Percentiles rank a stretch among this genome's conserved stretches.
phyloP scores from a whole-genome alignment of 2,329 filamentous ascomycete genomes.

The Lasiodiplodia hormozganensis region DNA sequence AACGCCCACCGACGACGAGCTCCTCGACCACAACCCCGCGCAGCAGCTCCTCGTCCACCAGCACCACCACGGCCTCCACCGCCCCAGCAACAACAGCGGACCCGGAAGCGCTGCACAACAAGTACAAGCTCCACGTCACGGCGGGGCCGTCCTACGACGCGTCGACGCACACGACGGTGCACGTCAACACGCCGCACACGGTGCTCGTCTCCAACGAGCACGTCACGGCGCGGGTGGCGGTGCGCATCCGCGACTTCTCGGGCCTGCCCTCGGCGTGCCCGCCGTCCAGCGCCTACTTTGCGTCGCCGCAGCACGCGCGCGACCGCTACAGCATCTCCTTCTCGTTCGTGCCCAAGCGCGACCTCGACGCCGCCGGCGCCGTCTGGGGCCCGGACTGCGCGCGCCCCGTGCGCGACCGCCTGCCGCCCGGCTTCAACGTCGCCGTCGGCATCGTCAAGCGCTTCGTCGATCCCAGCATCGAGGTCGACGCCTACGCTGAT shows the following conservation, averaged over 20 bases:
- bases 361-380: slow-evolving; percentile 40
- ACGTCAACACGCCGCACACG: slow-evolving; percentile 40
- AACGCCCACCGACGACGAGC: neutral
- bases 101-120: slow-evolving; percentile 30
- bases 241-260: slow-evolving; percentile 42
- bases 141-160: slow-evolving; percentile 44
- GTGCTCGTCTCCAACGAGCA: slow-evolving; percentile 39
- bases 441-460: slow-evolving; percentile 47
- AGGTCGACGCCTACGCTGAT: slow-evolving; percentile 46
- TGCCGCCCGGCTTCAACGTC: slow-evolving; percentile 46
- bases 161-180: slow-evolving; percentile 40
- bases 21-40: neutral
- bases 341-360: slow-evolving; percentile 45
- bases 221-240: slow-evolving; percentile 42
- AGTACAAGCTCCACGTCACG: slow-evolving; percentile 48
- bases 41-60: neutral
- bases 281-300: slow-evolving; percentile 41
- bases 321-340: slow-evolving; percentile 47
- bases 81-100: neutral
- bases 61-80: neutral
- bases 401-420: slow-evolving; percentile 44
- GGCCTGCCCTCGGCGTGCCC: slow-evolving; percentile 42
- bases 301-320: slow-evolving; percentile 40
- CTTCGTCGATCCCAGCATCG: slow-evolving; percentile 45
- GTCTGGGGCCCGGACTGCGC: slow-evolving; percentile 48